Evolutionary conservation across 2,329 filamentous ascomycete genomes (phyloP).

Genomic region (Fusarium oxysporum): DNA sequence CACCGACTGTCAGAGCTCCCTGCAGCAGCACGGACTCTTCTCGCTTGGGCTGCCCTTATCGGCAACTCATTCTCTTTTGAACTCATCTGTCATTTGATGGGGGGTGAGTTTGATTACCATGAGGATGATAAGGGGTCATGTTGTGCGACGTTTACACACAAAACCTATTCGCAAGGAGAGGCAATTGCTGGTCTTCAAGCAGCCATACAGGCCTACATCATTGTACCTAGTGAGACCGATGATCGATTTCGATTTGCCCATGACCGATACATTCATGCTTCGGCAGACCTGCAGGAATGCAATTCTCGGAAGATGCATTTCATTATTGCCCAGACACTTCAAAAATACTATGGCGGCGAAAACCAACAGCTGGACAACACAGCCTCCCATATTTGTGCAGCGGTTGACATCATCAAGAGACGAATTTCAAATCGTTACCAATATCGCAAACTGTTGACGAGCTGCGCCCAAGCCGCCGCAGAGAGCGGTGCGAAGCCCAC

Average conservation of each 20-base stretch:
- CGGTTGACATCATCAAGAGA: constrained; percentile 78
- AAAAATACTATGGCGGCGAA: constrained; percentile 75
- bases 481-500: constrained; percentile 87
- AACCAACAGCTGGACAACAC: constrained; percentile 75
- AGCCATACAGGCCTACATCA: constrained; percentile 81
- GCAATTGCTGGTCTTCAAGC: constrained; percentile 83
- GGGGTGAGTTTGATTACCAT: constrained; percentile 75
- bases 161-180: constrained; percentile 70
- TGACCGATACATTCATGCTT: constrained; percentile 85
- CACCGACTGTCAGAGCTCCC: constrained; percentile 83
- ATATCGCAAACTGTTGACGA: constrained; percentile 81
- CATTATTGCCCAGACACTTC: constrained; percentile 83
- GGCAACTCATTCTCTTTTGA: constrained; percentile 87
- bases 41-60: constrained; percentile 88
- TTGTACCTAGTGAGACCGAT: constrained; percentile 85
- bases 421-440: constrained; percentile 69
- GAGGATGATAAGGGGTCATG: constrained; percentile 58
- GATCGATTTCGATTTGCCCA: constrained; percentile 90
- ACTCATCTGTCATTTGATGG: constrained; percentile 80
- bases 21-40: constrained; percentile 76
- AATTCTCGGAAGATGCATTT: constrained; percentile 88
- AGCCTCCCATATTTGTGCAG: constrained; percentile 84
- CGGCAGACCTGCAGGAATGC: constrained; percentile 75
- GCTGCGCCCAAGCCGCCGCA: constrained; percentile 80
- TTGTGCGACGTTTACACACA: constrained; percentile 37